Percentiles rank a stretch among this genome's conserved stretches.
Conservation (phyloP, 2,329 filamentous ascomycete species). For the Aspergillus sp. region DNA sequence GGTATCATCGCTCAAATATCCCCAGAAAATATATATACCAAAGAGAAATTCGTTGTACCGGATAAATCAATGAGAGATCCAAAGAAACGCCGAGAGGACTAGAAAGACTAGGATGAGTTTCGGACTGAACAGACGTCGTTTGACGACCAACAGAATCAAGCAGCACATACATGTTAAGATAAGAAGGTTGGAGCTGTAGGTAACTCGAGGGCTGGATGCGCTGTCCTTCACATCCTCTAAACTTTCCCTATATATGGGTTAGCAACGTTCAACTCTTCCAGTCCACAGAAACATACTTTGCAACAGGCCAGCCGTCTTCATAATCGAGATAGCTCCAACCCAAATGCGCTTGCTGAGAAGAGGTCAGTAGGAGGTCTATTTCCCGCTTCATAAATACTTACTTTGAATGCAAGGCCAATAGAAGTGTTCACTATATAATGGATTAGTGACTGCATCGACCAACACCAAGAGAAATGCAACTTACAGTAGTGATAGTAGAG, state of each 20-base stretch:
- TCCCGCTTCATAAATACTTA: constrained; percentile 11
- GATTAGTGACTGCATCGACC: background rate
- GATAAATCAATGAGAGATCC: constrained; percentile 1
- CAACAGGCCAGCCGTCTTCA: constrained; percentile 32
- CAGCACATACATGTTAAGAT: constrained; percentile 13
- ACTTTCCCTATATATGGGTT: background rate
- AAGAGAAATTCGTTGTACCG: no score
- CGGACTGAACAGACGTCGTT: background rate
- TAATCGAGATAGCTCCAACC: constrained; percentile 36
- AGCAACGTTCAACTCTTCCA: background rate
- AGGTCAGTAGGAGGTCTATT: background rate
- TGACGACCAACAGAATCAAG: constrained; percentile 4
- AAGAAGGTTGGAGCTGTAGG: constrained; percentile 1
- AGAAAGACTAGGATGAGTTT: constrained; percentile 4
- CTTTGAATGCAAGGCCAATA: constrained; percentile 21
- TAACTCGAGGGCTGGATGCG: background rate
- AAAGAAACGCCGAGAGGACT: constrained; percentile 7
- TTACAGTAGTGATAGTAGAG: constrained; percentile 37
- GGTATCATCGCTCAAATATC: no score
- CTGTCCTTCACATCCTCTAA: constrained; percentile 2
- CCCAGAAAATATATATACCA: no score
- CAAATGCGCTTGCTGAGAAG: constrained; percentile 26
- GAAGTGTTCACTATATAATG: constrained; percentile 24
- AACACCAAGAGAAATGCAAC: constrained; percentile 2
- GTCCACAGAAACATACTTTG: constrained; percentile 7